Conservation (phyloP, 2,329 filamentous ascomycete genomes). For the Immersiporthe knoxdaviesiana region DNA sequence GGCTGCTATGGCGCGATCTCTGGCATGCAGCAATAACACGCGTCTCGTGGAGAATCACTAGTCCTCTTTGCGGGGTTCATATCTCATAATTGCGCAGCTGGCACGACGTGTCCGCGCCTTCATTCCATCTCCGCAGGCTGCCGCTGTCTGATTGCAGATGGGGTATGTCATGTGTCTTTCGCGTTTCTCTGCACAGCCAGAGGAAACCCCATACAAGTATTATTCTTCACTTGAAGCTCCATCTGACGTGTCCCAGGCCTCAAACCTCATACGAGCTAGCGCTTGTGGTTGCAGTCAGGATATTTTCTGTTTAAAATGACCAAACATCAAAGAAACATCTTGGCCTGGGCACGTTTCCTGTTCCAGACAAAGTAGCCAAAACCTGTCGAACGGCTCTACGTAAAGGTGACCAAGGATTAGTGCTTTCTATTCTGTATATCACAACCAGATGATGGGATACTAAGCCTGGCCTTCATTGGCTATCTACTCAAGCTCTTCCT, state of each 20-base stretch:
- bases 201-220: no score
- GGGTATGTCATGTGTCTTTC: no score
- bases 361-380: not conserved
- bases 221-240: no score
- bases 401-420: not conserved
- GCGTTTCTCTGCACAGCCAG: no score
- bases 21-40: constrained; percentile 53
- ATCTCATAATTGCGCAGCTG: constrained; percentile 61
- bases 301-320: no score
- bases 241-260: no score
- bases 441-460: not conserved
- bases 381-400: not conserved
- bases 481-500: not conserved
- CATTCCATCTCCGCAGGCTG: constrained; percentile 40
- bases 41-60: constrained; percentile 57
- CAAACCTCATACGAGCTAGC: no score
- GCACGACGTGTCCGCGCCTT: constrained; percentile 64
- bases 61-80: constrained; percentile 62
- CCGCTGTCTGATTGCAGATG: no score
- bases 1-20: constrained; percentile 62
- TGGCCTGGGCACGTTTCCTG: not conserved
- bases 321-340: no score
- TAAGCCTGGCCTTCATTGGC: not conserved
- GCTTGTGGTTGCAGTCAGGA: not conserved
- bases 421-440: not conserved